Base-by-base conservation (phyloP, 1,284 basidiomycete genomes). In the Puccinia coronata region DNA sequence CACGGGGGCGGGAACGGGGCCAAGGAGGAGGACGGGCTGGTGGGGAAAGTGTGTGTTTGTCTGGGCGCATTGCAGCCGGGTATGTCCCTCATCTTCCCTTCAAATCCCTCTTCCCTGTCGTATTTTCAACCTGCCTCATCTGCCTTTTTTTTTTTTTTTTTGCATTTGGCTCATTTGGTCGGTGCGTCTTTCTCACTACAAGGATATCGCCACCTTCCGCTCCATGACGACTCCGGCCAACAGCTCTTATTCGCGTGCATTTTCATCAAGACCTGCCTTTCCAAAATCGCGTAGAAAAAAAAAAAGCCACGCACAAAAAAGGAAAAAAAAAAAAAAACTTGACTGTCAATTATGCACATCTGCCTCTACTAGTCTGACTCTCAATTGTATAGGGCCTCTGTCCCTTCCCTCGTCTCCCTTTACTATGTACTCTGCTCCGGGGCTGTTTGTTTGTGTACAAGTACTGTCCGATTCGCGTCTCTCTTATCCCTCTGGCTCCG, bases 181-280 rank as follows among this genome's bases (percentile, higher is more conserved):
- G 25, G 20, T 28, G 16, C 36, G 2, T 25, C 9, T 34, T 28
- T 31, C 11, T 55, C 82, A n/a, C n/a, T n/a, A n/a, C n/a, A n/a
- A 93, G 94, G 95, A 2, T 96, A 92, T 86, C 91, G 93, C 16
- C 93, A 96, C 87, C 87, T 96, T 23, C 93, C 94, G 0, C 87
- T 96, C 69, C 92, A 93, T 84, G 94, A 96, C 86, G 87, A 89
- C 0, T 90, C 93, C 84, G 90, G 94, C 71, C 92, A 92, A 57
- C 92, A 93, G 83, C 93, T 92, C 84, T 87, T 96, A 65, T 96
- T 95, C 86, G 93, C 94, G 51, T 95, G 93, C 31, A 88, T 97
- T 8, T 96, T 96, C 84, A 92, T 80, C 41, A 80, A 80, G 57
- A 72, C 47, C 31, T 79, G 47, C 9, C 11, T 55, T 67, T 55